Conservation (phyloP, 768 basidiomycete genomes). For the Symmetrospora coprosmae region DNA sequence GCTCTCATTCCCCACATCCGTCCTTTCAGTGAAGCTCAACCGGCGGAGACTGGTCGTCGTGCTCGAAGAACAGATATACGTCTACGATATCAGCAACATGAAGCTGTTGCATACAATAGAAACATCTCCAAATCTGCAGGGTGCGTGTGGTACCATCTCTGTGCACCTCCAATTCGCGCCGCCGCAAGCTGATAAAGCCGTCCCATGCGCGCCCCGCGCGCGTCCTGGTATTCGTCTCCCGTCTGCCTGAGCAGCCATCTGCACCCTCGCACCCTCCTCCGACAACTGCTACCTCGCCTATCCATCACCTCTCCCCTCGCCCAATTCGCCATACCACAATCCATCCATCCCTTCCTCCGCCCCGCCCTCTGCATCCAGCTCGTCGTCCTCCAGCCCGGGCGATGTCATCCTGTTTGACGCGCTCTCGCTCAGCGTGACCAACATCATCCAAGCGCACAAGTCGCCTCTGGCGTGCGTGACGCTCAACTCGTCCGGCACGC, state of each 20-base stretch:
- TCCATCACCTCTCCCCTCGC: conserved; percentile 81
- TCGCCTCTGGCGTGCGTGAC: conserved; percentile 73
- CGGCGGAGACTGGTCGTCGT: conserved; percentile 91
- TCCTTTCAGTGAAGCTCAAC: conserved; percentile 94
- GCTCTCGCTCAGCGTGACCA: conserved; percentile 73
- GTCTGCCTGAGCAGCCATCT: conserved; percentile 53
- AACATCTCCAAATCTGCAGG: conserved; percentile 87
- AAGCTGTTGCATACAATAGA: conserved; percentile 91
- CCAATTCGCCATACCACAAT: conserved; percentile 48
- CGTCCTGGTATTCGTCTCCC: not conserved
- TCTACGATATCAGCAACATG: conserved; percentile 99
- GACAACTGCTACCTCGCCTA: conserved; percentile 92
- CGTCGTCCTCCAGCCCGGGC: conserved; percentile 46
- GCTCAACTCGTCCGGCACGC: conserved; percentile 69
- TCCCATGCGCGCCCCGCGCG: too few relatives aligned
- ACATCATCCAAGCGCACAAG: conserved; percentile 96
- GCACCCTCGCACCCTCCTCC: conserved; percentile 81
- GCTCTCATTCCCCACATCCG: conserved; percentile 86
- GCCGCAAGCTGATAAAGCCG: not conserved
- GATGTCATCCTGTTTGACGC: conserved; percentile 94
- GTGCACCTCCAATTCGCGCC: not conserved
- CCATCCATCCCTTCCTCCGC: conserved; percentile 39
- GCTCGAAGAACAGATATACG: conserved; percentile 93
- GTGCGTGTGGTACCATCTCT: conserved; percentile 40
- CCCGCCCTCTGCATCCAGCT: conserved; percentile 39